These are phyloP conservation scores for Globisporangium ultimum DNA, from an alignment of 352 stramenopile species.

Conservation along the genomic window DNA sequence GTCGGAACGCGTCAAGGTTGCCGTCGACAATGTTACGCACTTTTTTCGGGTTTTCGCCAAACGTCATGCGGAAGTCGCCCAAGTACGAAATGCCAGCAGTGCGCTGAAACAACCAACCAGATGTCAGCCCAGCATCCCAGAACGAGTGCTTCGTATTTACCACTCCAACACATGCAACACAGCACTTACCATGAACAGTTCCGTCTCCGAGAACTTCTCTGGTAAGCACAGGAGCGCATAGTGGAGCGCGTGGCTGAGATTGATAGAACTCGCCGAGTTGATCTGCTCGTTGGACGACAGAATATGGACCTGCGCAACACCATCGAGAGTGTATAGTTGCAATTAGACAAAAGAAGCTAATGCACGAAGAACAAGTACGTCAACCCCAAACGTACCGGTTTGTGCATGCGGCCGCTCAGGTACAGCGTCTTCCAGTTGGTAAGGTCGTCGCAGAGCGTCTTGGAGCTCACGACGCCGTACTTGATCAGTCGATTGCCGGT, in stretches of 20 bases:
- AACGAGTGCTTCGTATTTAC: too few species aligned
- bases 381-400: constrained; percentile 47
- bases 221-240: constrained; percentile 73
- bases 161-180: too few species aligned
- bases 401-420: constrained; percentile 84
- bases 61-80: constrained; percentile 89
- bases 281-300: constrained; percentile 46
- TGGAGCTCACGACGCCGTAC: constrained; percentile 85
- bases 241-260: constrained; percentile 73
- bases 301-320: constrained; percentile 47
- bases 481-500: constrained; percentile 80
- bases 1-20: constrained; percentile 70
- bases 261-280: constrained; percentile 42
- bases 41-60: constrained; percentile 89
- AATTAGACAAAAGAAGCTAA: too few species aligned
- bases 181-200: constrained; percentile 74
- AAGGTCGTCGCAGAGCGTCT: constrained; percentile 77
- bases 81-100: constrained; percentile 89
- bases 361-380: too few species aligned
- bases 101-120: constrained; percentile 53
- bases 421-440: constrained; percentile 83
- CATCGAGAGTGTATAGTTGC: background rate
- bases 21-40: constrained; percentile 90
- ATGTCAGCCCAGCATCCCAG: too few species aligned
- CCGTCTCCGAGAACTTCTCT: constrained; percentile 75